Evolutionary conservation across 2,329 filamentous ascomycete species (phyloP), one percentile per base, ranked within the genome.

Genomic region (Penicillium griseofulvum): DNA sequence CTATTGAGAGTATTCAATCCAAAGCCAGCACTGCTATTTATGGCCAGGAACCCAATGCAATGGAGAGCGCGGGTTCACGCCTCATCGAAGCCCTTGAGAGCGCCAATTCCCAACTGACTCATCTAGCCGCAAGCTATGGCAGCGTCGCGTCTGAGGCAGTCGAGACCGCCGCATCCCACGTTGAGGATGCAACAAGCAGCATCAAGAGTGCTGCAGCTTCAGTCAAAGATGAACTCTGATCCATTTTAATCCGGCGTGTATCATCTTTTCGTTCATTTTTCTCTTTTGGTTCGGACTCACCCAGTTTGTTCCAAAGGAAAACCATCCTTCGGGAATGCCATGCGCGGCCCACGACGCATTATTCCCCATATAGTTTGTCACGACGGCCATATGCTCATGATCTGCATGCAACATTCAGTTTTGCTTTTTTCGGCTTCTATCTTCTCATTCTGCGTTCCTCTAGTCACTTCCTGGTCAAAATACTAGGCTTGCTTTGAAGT

Each of bases 1-100:
- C 76, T 42, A 78, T 87, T 54, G 74, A 78, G 1, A 77, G 78
- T n/a, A 80, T 83, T 6, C 82, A 80, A 8, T 73, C 76, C 8
- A 81, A 79, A 38, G 84, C 84, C 10, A 80, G 81, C 56, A 74
- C 74, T 24, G 83, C 80, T 2, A 81, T 87, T 50, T 86, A 83
- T 61, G 80, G 80, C 4, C 76, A 77, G 16, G 68, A 74, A 55
- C 65, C 73, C 36, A 69, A 67, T n/a, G 68, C 64, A n/a, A 41
- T 72, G 12, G 69, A 71, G 41, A 71, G 69, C 19, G 70, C 68
- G 28, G 67, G 66, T n/a, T 64, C 57, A 41, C 60, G 63, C 36
- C 66, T 73, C 42, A 58, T 62, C 11, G 64, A 54, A 9, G 67
- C 74, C 19, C 64, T 75, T 31, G 70, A 74, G 55, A 72, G 67